Evolutionary conservation across 2,329 filamentous ascomycete species (phyloP).

Genomic region (Alternaria sp.): DNA sequence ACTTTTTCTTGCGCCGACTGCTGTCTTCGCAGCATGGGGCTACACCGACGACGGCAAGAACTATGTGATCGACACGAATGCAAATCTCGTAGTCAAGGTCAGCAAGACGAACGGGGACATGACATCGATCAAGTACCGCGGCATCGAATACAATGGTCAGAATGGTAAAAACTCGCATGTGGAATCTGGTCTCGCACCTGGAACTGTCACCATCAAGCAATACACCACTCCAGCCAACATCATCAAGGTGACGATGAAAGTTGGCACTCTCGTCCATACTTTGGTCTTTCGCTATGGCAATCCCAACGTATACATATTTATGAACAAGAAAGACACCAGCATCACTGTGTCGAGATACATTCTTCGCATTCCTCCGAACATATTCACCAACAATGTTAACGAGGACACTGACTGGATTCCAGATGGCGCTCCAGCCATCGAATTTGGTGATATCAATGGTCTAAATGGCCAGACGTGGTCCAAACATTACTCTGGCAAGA

Average conservation of each 20-base stretch:
- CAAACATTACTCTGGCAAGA: slow-evolving; percentile 53
- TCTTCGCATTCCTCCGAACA: slow-evolving; percentile 30
- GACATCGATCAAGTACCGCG: slow-evolving; percentile 67
- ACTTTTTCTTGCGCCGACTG: slow-evolving; percentile 35
- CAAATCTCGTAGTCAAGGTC: slow-evolving; percentile 38
- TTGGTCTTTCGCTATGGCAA: slow-evolving; percentile 66
- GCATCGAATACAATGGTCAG: slow-evolving; percentile 60
- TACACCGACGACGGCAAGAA: slow-evolving; percentile 52
- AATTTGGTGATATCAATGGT: slow-evolving; percentile 32
- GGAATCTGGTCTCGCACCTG: slow-evolving; percentile 63
- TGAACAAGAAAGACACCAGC: slow-evolving; percentile 53
- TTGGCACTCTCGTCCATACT: slow-evolving; percentile 66
- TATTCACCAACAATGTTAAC: slow-evolving; percentile 42
- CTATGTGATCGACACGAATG: slow-evolving; percentile 49
- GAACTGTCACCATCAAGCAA: slow-evolving; percentile 58
- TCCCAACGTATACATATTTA: slow-evolving; percentile 61
- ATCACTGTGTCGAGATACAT: slow-evolving; percentile 54
- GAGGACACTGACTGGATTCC: slow-evolving; percentile 47
- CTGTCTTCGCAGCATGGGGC: slow-evolving; percentile 51
- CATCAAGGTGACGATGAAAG: slow-evolving; percentile 67
- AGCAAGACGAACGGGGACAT: slow-evolving; percentile 65
- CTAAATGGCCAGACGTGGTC: slow-evolving; percentile 46
- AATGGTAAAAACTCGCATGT: slow-evolving; percentile 59
- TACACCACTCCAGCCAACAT: slow-evolving; percentile 42
- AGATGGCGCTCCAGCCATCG: slow-evolving; percentile 22